phyloP scores from a whole-genome alignment of 2,329 filamentous ascomycete genomes.

The Camillea tinctor region DNA sequence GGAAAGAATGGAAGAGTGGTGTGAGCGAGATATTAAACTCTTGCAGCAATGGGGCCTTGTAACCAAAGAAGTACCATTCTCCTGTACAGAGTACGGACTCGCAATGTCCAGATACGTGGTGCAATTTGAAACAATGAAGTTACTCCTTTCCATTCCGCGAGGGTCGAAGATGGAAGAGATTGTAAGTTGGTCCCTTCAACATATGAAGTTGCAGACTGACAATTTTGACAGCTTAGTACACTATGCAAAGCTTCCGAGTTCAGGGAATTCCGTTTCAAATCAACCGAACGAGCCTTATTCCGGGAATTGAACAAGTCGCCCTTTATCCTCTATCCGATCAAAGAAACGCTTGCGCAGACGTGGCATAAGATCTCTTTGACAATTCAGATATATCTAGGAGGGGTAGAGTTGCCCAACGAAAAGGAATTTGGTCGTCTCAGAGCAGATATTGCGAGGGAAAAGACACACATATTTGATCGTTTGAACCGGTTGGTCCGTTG shows the following conservation, averaged over 20 bases:
- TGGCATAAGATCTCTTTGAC: conserved; percentile 76
- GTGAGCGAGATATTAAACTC: conserved; percentile 64
- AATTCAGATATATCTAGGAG: conserved; percentile 72
- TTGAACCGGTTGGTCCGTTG: conserved; percentile 70
- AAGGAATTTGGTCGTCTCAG: conserved; percentile 56
- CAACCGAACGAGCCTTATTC: conserved; percentile 66
- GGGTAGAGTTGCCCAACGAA: conserved; percentile 59
- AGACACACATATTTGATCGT: conserved; percentile 63
- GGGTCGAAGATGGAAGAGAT: conserved; percentile 65
- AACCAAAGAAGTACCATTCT: conserved; percentile 46
- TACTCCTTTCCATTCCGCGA: conserved; percentile 60
- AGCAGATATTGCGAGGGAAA: conserved; percentile 60
- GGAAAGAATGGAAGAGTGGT: conserved; percentile 67
- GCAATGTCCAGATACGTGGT: conserved; percentile 85
- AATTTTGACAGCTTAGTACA: conserved; percentile 55
- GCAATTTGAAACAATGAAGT: conserved; percentile 75
- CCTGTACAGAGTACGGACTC: conserved; percentile 69
- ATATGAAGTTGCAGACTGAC: conserved; percentile 8
- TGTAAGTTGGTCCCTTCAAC: conserved; percentile 45
- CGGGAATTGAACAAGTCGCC: conserved; percentile 69
- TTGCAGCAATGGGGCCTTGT: conserved; percentile 62
- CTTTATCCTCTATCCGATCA: conserved; percentile 69
- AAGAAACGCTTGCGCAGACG: conserved; percentile 61
- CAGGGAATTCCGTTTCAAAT: conserved; percentile 67
- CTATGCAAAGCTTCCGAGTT: conserved; percentile 72